These are phyloP conservation scores for Salix caprea DNA, from an alignment of 345 rosid species.

Conservation along the genomic window DNA sequence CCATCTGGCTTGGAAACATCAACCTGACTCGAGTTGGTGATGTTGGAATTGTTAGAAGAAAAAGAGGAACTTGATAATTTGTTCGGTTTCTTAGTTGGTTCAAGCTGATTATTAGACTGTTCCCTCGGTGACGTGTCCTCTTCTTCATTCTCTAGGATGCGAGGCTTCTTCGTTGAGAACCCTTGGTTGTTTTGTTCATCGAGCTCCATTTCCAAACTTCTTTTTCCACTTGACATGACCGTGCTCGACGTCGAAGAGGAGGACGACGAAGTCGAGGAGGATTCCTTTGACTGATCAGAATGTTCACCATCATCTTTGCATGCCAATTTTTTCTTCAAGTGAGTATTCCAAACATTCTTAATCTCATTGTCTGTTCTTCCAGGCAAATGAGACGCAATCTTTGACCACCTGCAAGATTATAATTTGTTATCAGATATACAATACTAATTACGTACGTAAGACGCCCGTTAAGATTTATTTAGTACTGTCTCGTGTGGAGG, in stretches of 20 bases:
- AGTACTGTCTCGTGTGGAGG: neutral
- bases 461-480: neutral
- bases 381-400: constrained; percentile 69
- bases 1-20: constrained; percentile 14
- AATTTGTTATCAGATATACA: neutral
- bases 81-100: constrained; percentile 19
- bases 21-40: constrained; percentile 17
- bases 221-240: neutral
- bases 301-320: neutral
- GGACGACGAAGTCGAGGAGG: constrained; percentile 30
- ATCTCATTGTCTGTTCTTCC: constrained; percentile 96
- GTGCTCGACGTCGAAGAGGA: constrained; percentile 27
- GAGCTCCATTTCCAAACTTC: neutral
- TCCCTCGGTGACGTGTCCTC: neutral
- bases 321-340: constrained; percentile 55
- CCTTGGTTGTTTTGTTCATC: constrained; percentile 13
- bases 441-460: neutral
- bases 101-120: neutral
- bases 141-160: neutral
- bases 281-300: constrained; percentile 18
- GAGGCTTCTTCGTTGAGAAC: constrained; percentile 22
- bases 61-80: constrained; percentile 32
- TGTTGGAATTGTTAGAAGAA: constrained; percentile 36
- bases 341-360: constrained; percentile 87
- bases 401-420: constrained; percentile 67